Conservation (phyloP, 2,329 filamentous ascomycete species). For the Neonectria coccinea region DNA sequence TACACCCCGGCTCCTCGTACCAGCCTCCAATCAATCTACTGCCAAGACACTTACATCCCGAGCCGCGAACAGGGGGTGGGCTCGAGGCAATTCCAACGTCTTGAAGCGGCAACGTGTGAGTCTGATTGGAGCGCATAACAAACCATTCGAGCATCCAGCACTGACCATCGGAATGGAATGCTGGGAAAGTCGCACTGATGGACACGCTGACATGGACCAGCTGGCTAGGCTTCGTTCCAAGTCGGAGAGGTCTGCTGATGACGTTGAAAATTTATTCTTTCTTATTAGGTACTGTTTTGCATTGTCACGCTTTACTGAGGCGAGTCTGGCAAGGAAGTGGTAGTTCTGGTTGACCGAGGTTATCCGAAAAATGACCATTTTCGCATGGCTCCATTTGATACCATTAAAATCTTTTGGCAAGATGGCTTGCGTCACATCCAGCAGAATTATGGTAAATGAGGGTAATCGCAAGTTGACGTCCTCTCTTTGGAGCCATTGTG, state of each 20-base stretch:
- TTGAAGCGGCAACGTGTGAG: neutral
- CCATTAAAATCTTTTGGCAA: neutral
- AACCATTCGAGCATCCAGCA: neutral
- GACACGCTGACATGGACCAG: conserved; percentile 10
- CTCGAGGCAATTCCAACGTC: conserved; percentile 1
- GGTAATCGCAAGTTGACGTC: neutral
- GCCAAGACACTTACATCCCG: neutral
- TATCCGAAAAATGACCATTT: neutral
- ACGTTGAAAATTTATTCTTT: neutral
- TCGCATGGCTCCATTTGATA: neutral
- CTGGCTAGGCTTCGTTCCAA: neutral
- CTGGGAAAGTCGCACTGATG: neutral
- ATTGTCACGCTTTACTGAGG: neutral
- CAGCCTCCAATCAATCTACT: neutral
- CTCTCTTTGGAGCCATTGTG: neutral
- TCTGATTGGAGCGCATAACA: conserved; percentile 20
- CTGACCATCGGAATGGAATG: conserved; percentile 8
- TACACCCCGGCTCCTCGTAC: neutral
- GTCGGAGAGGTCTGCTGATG: neutral
- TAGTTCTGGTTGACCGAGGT: neutral
- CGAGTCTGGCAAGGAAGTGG: neutral
- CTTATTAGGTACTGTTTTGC: neutral
- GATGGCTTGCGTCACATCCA: neutral
- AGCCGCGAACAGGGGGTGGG: neutral
- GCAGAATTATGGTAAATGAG: neutral